These are phyloP conservation scores for Aspergillus sp. DNA, from an alignment of 2,329 filamentous ascomycete species.

Conservation along the genomic window DNA sequence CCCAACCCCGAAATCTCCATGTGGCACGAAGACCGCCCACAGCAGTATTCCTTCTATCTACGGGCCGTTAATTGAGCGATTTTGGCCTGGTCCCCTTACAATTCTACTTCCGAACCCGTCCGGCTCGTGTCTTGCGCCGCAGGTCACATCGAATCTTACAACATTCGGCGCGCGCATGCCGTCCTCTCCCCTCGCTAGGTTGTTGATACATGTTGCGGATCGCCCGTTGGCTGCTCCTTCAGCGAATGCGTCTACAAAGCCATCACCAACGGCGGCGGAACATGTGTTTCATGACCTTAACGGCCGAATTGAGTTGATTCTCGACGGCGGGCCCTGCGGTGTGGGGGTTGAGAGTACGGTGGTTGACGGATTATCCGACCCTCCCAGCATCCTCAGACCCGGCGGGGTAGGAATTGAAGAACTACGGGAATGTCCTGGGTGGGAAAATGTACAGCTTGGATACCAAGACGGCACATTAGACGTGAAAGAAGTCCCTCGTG, in stretches of 20 bases:
- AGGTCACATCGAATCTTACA: slow-evolving; percentile 80
- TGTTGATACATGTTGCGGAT: slow-evolving; percentile 77
- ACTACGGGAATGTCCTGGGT: slow-evolving; percentile 71
- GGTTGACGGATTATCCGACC: slow-evolving; percentile 80
- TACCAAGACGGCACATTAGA: slow-evolving; percentile 75
- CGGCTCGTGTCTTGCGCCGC: slow-evolving; percentile 73
- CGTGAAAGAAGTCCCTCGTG: slow-evolving; percentile 67
- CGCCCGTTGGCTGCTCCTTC: slow-evolving; percentile 86
- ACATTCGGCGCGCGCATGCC: slow-evolving; percentile 94
- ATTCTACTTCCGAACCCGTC: slow-evolving; percentile 78
- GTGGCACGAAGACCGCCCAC: slow-evolving; percentile 30
- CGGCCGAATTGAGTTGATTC: slow-evolving; percentile 78
- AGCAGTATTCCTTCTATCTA: slow-evolving; percentile 70
- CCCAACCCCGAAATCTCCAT: slow-evolving; percentile 27
- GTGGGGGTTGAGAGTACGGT: slow-evolving; percentile 97
- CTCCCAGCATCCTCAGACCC: slow-evolving; percentile 79
- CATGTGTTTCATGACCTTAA: slow-evolving; percentile 85
- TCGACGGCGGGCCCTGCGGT: slow-evolving; percentile 82
- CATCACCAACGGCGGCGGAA: slow-evolving; percentile 84
- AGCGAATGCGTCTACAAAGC: slow-evolving; percentile 90
- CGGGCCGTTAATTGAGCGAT: slow-evolving; percentile 70
- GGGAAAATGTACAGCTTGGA: slow-evolving; percentile 73
- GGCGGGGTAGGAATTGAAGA: slow-evolving; percentile 85
- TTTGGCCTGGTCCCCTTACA: slow-evolving; percentile 94
- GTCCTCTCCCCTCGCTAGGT: slow-evolving; percentile 76